A percentile compares a stretch with the other conserved stretches of the same genome.
These are phyloP conservation scores for Cornus kousa DNA, from an alignment of 148 eudicot genomes.

Conservation along the genomic window DNA sequence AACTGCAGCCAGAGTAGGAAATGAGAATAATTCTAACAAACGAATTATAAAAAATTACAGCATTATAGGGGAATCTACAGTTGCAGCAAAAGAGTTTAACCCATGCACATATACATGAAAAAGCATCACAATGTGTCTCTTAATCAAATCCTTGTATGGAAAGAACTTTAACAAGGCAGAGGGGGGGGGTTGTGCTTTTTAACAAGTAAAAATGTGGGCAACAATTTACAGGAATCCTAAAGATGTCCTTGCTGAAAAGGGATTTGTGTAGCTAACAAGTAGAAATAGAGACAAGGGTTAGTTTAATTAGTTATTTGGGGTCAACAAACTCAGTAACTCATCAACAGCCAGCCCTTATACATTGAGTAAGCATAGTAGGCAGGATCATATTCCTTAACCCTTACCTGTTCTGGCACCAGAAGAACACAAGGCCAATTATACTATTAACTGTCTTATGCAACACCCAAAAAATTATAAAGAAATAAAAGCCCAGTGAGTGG, in stretches of 20 bases:
- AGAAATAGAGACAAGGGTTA: too few species aligned
- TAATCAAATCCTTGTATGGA: neutral
- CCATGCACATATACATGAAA: neutral
- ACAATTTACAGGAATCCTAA: neutral
- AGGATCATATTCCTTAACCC: neutral
- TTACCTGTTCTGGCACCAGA: neutral
- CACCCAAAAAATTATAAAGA: neutral
- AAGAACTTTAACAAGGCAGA: too few species aligned
- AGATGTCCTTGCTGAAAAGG: neutral
- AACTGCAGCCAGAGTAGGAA: constrained; percentile 35
- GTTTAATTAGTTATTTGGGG: neutral
- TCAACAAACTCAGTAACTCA: neutral
- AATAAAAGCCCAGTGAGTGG: too few species aligned
- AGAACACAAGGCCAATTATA: neutral
- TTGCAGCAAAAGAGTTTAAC: constrained; percentile 14
- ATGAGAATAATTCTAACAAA: constrained; percentile 2
- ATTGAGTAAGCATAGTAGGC: neutral
- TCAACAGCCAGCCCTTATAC: neutral
- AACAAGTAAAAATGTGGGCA: too few species aligned
- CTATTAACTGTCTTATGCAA: neutral
- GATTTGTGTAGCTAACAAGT: neutral
- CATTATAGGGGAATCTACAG: neutral
- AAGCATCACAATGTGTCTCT: neutral
- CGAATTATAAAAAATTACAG: neutral
- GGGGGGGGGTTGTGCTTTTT: too few species aligned